phyloP scores from a whole-genome alignment of 495 filamentous ascomycete genomes.

The Penicillium turbatum region DNA sequence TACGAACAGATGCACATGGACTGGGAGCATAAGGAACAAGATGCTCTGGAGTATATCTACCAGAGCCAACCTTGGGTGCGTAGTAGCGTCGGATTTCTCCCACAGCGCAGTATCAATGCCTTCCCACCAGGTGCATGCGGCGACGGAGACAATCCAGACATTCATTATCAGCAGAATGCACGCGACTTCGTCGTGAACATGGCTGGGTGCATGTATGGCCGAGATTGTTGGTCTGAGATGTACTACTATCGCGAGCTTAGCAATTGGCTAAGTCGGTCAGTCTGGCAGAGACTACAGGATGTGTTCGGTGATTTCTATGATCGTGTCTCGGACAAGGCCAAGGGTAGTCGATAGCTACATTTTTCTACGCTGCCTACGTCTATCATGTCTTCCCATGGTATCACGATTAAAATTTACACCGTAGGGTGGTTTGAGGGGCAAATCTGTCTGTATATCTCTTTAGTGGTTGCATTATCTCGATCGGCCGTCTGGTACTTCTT shows the following conservation, averaged over 20 bases:
- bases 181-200: slow-evolving; percentile 98
- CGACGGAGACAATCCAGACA: slow-evolving; percentile 63
- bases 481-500: not conserved
- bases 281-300: slow-evolving; percentile 62
- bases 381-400: not conserved
- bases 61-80: slow-evolving; percentile 89
- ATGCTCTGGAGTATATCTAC: slow-evolving; percentile 91
- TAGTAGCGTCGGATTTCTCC: slow-evolving; percentile 80
- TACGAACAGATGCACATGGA: slow-evolving; percentile 99
- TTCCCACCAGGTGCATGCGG: slow-evolving; percentile 89
- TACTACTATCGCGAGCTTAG: slow-evolving; percentile 86
- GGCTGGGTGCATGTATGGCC: slow-evolving; percentile 94
- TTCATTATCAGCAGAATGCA: slow-evolving; percentile 83
- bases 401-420: not conserved
- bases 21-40: slow-evolving; percentile 98
- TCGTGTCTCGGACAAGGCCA: slow-evolving; percentile 5
- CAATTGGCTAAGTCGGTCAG: slow-evolving; percentile 75
- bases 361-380: not conserved
- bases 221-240: slow-evolving; percentile 98
- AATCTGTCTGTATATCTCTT: not conserved
- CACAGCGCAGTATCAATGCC: slow-evolving; percentile 88
- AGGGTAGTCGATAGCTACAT: not conserved
- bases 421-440: not conserved
- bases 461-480: not conserved
- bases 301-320: slow-evolving; percentile 23